Percentiles rank a stretch among this genome's conserved stretches.
These are phyloP conservation scores for Bryopsis sp. DNA, from an alignment of 139 green algal species.

Conservation along the genomic window DNA sequence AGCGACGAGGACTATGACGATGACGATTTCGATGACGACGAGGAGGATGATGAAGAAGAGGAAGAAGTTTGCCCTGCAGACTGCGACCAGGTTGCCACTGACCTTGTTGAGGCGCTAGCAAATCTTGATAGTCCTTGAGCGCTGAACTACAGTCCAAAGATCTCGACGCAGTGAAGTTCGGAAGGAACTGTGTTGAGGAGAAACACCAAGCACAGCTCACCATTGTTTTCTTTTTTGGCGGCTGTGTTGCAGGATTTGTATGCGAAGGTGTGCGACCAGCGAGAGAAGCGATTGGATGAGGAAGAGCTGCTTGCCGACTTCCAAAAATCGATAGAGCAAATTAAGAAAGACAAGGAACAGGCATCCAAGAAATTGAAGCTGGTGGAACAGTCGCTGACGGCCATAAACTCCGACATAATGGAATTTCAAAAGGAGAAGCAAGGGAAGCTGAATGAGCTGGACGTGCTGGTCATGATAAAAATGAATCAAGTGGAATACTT, in stretches of 20 bases:
- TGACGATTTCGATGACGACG: slow-evolving; percentile 27
- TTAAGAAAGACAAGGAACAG: slow-evolving; percentile 61
- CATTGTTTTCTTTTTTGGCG: too few species aligned
- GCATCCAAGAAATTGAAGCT: slow-evolving; percentile 60
- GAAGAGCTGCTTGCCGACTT: slow-evolving; percentile 59
- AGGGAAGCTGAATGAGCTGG: slow-evolving; percentile 58
- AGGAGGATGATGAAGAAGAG: slow-evolving; percentile 42
- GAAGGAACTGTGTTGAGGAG: not conserved
- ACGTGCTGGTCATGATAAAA: slow-evolving; percentile 51
- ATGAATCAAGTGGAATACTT: slow-evolving; percentile 56
- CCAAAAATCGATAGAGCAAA: slow-evolving; percentile 45
- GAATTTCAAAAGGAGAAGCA: slow-evolving; percentile 84
- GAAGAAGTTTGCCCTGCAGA: slow-evolving; percentile 58
- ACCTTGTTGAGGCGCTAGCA: too few species aligned
- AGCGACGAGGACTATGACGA: slow-evolving; percentile 38
- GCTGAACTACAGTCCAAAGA: not conserved
- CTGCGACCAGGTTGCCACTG: slow-evolving; percentile 34
- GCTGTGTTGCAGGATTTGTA: slow-evolving; percentile 49
- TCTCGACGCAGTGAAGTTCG: not conserved
- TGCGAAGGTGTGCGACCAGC: slow-evolving; percentile 63
- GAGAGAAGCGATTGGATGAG: slow-evolving; percentile 63
- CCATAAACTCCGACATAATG: slow-evolving; percentile 49
- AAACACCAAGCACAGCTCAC: too few species aligned
- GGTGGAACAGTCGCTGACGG: slow-evolving; percentile 48
- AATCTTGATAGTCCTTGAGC: not conserved